phyloP scores from a whole-genome alignment of 108 stramenopile species.

The Skeletonema potamos region DNA sequence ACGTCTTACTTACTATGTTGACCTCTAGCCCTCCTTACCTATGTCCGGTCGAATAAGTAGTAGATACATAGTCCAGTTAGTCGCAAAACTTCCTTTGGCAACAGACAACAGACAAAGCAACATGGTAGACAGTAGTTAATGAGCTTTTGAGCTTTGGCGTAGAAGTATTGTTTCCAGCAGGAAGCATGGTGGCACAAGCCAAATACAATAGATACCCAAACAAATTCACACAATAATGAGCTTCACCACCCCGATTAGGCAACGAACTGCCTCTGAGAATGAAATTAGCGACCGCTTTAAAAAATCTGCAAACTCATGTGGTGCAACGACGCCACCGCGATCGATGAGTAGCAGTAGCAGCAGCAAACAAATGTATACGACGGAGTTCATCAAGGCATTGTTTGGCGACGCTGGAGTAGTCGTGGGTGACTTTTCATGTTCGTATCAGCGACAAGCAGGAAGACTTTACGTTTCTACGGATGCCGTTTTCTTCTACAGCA shows the following conservation, averaged over 20 bases:
- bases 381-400: constrained; percentile 50
- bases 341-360: not conserved
- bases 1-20: too few species aligned
- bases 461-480: constrained; percentile 59
- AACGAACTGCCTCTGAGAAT: not conserved
- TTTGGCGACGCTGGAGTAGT: constrained; percentile 54
- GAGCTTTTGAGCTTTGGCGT: too few species aligned
- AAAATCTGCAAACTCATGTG: not conserved
- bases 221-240: not conserved
- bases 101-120: too few species aligned
- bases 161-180: not conserved
- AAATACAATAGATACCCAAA: too few species aligned
- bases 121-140: too few species aligned
- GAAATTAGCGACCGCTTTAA: not conserved
- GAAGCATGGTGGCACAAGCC: too few species aligned
- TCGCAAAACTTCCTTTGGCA: too few species aligned
- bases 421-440: constrained; percentile 56
- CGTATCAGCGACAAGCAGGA: constrained; percentile 61
- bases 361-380: constrained; percentile 31
- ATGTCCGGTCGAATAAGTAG: too few species aligned
- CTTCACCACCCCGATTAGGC: not conserved
- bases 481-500: constrained; percentile 66
- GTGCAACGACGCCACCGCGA: not conserved
- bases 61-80: too few species aligned
- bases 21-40: too few species aligned